phyloP scores from a whole-genome alignment of 2,329 filamentous ascomycete species.

The Aspergillus sp. region DNA sequence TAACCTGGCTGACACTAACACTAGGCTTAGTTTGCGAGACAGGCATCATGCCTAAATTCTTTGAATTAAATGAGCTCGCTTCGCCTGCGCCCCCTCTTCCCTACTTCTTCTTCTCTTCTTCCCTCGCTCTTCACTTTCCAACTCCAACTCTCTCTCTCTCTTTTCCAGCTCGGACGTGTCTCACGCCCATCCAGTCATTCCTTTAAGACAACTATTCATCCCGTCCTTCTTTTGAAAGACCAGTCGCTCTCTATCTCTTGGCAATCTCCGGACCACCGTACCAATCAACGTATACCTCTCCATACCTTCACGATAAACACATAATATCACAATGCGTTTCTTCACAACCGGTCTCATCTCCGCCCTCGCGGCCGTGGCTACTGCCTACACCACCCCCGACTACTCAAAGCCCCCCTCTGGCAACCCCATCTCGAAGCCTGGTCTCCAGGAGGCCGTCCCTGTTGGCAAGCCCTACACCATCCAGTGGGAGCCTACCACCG shows the following conservation, averaged over 20 bases:
- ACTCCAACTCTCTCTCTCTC: slow-evolving; percentile 18
- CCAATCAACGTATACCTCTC: not conserved
- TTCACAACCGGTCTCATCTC: slow-evolving; percentile 35
- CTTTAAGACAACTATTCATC: slow-evolving; percentile 15
- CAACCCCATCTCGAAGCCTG: slow-evolving; percentile 57
- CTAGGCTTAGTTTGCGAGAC: not conserved
- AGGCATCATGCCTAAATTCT: slow-evolving; percentile 3
- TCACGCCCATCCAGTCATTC: slow-evolving; percentile 27
- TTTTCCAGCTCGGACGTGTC: slow-evolving; percentile 10
- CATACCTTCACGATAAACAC: slow-evolving; percentile 3
- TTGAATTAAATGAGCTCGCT: slow-evolving; percentile 11
- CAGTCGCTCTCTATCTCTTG: slow-evolving; percentile 8
- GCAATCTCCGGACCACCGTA: not conserved
- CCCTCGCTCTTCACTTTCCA: slow-evolving; percentile 14
- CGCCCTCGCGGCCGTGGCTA: slow-evolving; percentile 39
- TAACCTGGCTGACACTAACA: not conserved
- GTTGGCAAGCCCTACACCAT: slow-evolving; percentile 57
- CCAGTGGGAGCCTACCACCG: slow-evolving; percentile 52
- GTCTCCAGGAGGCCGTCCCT: slow-evolving; percentile 54
- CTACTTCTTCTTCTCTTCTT: slow-evolving; percentile 13
- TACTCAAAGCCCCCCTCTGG: slow-evolving; percentile 41
- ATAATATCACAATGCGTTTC: slow-evolving; percentile 39
- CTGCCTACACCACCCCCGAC: slow-evolving; percentile 39
- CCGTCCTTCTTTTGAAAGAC: slow-evolving; percentile 5
- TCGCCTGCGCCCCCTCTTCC: slow-evolving; percentile 4